Evolutionary conservation across 2,329 filamentous ascomycete genomes (phyloP).

Genomic region (Acrodontium crateriforme): DNA sequence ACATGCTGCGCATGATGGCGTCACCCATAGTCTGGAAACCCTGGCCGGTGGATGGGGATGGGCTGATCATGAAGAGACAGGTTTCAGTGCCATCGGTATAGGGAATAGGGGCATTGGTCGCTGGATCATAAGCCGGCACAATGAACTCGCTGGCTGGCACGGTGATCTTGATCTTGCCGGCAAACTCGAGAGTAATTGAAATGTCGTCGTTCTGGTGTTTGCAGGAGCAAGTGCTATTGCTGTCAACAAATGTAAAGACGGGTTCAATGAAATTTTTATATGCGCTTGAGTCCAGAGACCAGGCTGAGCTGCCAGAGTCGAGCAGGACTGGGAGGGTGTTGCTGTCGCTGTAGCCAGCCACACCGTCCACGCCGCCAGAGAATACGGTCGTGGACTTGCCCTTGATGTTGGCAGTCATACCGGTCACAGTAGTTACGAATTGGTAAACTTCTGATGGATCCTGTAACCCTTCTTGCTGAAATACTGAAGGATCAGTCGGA

Average conservation of each 20-base stretch:
- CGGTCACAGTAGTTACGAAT: constrained; percentile 19
- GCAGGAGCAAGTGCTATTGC: constrained; percentile 12
- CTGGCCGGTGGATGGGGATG: constrained; percentile 5
- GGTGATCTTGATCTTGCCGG: constrained; percentile 14
- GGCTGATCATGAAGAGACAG: constrained; percentile 16
- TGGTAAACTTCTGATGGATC: constrained; percentile 9
- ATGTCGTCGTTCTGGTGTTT: constrained; percentile 11
- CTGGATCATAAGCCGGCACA: constrained; percentile 16
- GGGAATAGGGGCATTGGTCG: constrained; percentile 9
- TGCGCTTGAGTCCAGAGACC: constrained; percentile 11
- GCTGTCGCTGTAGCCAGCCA: constrained; percentile 2
- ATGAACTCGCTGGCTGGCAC: constrained; percentile 18
- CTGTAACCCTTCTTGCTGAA: not conserved
- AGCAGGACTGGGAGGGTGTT: constrained; percentile 15
- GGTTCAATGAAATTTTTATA: constrained; percentile 14
- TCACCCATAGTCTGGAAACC: constrained; percentile 17
- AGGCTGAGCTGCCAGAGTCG: constrained; percentile 20
- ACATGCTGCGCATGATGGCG: constrained; percentile 20
- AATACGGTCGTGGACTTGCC: constrained; percentile 10
- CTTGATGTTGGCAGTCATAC: constrained; percentile 8
- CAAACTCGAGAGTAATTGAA: constrained; percentile 17
- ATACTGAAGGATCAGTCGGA: constrained; percentile 7
- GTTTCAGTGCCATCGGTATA: constrained; percentile 9
- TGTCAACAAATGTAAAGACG: constrained; percentile 11
- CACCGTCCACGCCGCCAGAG: constrained; percentile 8